Evolutionary conservation across 495 filamentous ascomycete genomes (phyloP), one percentile per base, ranked within the genome.

Genomic region (Beverwykella pulmonaria): DNA sequence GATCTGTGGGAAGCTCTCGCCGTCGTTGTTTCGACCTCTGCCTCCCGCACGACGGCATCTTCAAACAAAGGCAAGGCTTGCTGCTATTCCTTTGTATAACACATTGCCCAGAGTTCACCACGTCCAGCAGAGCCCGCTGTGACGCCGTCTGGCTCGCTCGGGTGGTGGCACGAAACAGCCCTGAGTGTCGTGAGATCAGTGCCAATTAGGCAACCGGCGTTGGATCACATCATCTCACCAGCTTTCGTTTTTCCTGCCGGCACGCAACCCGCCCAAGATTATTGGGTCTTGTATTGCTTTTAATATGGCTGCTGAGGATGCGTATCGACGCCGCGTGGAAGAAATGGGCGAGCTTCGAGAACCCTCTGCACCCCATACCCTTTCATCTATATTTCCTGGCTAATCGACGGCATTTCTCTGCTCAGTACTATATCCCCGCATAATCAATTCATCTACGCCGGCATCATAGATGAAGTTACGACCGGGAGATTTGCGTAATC

Each of bases 321-420:
- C 26, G 12, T 26, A 41, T 17, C 46, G 53, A 36, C 49, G 23
- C 17, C 9, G 52, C 20, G 48, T 23, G 48, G 48, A 50, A 50
- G 49, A 26, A 56, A 22, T 53, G 59, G 53, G 53, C 36, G 25
- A 27, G 19, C 65, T 69, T 69, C 67, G 52, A 39, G 67, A 69
- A 69, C 49, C 36, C 26, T 65, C 61, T 69, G 53, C 56, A 65
- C 67, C 67, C 67, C 67, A 65, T 53, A 69, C 23, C n/a, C 44
- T n/a, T 65, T 64, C 60, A 69, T 64, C 47, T 65, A 60, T 20
- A 53, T 59, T 65, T 55, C 49, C 67, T 25, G 61, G 67, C 53
- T 60, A 30, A 39, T 30, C 49, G 26, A 36, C 22, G 17, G 22
- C 22, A 34, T 9, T 25, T 19, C 10, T 19, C 8, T 20, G 6